Base-by-base conservation (phyloP, 371 early-diverging fungal species). In the Haplosporangium sp. region DNA sequence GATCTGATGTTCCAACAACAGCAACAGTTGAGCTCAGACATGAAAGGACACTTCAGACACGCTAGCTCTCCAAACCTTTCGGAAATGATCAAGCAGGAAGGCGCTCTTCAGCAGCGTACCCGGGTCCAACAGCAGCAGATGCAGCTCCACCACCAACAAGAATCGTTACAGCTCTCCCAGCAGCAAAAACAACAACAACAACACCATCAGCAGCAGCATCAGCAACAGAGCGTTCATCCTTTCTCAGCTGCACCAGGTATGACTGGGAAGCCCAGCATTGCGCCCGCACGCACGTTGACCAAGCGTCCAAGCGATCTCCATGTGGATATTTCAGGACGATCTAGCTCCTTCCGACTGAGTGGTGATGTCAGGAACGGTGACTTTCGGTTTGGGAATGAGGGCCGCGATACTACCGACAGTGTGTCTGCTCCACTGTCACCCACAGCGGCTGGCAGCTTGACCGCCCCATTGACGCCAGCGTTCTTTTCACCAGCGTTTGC, bases 401-500 rank as follows among this genome's bases (percentile, higher is more conserved):
- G 52, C 36, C 64, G 55, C 23, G 66, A 74, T 47, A 13, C 74
- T 36, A 46, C 72, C 57, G 53, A 69, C 53, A 68, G 45, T 18
- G 51, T 36, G 18, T 76, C 79, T 9, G 72, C 72, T 0, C 77
- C 77, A 21, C 71, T 77, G 20, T 77, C 77, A 4, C 77, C 77
- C 29, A 29, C 29, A 12, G 47, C 67, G 1, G 38, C 67, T 5
- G 55, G 64, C 12, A 61, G 53, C 66, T 72, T 66, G 74, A 59
- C 68, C 52, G 82, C 62, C 46, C 83, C 67, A 55, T 81, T 80
- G n/a, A 90, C 91, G 4, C 92, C 92, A 0, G 86, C 84, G 7
- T 90, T 92, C 80, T 92, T 92, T 55, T 86, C 90, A 16, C 90
- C 92, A 20, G 86, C 86, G 43, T 92, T 92, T 66, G 82, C 89